Evolutionary conservation across 106 monocot genomes (phyloP).

Genomic region (Dioscorea alata): DNA sequence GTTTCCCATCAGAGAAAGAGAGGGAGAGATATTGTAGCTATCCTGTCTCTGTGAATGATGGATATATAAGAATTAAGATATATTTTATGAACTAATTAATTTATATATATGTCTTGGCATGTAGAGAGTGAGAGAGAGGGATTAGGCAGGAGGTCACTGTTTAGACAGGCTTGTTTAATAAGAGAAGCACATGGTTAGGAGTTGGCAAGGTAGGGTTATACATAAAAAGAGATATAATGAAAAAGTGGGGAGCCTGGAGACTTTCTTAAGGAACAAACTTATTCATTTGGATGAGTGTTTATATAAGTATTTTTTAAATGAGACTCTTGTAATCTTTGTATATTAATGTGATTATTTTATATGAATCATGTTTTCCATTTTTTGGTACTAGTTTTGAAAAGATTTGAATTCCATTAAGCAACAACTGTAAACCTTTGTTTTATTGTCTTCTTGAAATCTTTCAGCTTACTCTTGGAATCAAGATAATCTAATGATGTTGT

Average conservation of each 20-base stretch:
- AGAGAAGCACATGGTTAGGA: constrained; percentile 24
- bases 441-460: too few species aligned
- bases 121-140: constrained; percentile 9
- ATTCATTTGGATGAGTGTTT: not conserved
- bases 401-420: too few species aligned
- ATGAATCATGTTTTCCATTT: not conserved
- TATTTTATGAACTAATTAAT: too few species aligned
- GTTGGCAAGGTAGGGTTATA: constrained; percentile 7
- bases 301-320: not conserved
- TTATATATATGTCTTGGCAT: not conserved
- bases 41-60: too few species aligned
- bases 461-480: too few species aligned
- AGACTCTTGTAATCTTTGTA: not conserved
- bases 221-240: constrained; percentile 15
- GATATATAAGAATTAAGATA: not conserved
- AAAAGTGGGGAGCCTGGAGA: too few species aligned
- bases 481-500: too few species aligned
- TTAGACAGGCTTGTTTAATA: constrained; percentile 4
- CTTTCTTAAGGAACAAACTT: not conserved
- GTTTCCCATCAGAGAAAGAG: constrained; percentile 33
- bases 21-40: not conserved
- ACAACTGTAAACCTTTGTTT: too few species aligned
- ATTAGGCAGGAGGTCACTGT: constrained; percentile 29
- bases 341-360: not conserved
- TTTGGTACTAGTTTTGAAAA: too few species aligned